These are phyloP conservation scores for Sphagnurus paluster DNA, from an alignment of 1,284 basidiomycete species.

Conservation along the genomic window DNA sequence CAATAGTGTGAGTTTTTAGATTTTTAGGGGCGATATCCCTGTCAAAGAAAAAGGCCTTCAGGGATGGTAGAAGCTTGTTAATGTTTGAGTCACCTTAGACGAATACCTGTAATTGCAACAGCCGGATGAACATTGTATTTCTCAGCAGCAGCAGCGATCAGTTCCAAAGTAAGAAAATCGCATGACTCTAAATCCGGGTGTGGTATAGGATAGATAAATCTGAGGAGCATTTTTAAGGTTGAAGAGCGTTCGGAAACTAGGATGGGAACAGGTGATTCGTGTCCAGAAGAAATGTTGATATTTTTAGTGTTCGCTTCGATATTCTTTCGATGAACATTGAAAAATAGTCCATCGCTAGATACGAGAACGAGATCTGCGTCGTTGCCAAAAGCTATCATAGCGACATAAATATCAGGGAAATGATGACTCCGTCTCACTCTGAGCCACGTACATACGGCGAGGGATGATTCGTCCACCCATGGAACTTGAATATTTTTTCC, in stretches of 20 bases:
- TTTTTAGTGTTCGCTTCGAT: conserved; percentile 1
- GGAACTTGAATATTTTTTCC: too few relatives aligned
- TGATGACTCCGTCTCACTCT: background rate
- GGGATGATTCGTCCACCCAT: background rate
- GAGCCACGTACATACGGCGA: background rate
- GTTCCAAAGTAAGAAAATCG: conserved; percentile 21
- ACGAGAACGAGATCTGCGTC: background rate
- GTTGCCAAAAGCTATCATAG: background rate
- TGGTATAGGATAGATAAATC: conserved; percentile 26
- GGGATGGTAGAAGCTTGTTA: background rate
- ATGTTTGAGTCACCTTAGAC: conserved; percentile 25
- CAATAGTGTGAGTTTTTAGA: background rate
- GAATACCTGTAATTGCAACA: conserved; percentile 27
- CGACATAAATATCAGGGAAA: too few relatives aligned
- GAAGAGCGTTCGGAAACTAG: conserved; percentile 23
- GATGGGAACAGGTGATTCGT: conserved; percentile 6
- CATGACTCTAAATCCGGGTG: conserved; percentile 28
- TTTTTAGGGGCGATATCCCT: background rate
- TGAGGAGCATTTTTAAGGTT: conserved; percentile 28
- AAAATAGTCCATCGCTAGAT: conserved; percentile 2
- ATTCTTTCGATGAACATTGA: background rate
- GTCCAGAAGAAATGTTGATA: conserved; percentile 1
- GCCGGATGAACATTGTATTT: conserved; percentile 33
- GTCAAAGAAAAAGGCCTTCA: background rate
- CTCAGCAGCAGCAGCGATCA: conserved; percentile 30